These are phyloP conservation scores for Fusarium lateritium DNA, from an alignment of 2,329 filamentous ascomycete genomes.

Conservation along the genomic window DNA sequence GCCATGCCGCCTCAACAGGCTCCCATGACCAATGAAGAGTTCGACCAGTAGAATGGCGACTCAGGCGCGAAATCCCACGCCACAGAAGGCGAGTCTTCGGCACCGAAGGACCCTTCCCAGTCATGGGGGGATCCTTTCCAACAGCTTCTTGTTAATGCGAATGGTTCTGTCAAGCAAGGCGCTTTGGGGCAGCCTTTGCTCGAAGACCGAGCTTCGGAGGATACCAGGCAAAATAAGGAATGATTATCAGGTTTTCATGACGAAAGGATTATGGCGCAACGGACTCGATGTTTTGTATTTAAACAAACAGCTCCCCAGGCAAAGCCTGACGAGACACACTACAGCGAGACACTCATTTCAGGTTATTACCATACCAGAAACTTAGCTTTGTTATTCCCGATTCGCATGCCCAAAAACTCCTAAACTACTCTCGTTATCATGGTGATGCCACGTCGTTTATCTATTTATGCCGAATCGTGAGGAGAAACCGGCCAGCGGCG, in stretches of 20 bases:
- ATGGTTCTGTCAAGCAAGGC: no score
- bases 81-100: no score
- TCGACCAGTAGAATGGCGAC: slow-evolving; percentile 53
- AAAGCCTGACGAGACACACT: slow-evolving; percentile 30
- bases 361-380: slow-evolving; percentile 1
- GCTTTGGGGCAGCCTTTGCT: no score
- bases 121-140: not conserved
- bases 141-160: not conserved
- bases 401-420: not conserved
- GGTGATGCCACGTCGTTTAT: slow-evolving; percentile 33
- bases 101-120: no score
- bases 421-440: slow-evolving; percentile 15
- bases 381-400: slow-evolving; percentile 1
- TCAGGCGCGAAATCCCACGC: not conserved
- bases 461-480: slow-evolving; percentile 78
- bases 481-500: slow-evolving; percentile 80
- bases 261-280: slow-evolving; percentile 46
- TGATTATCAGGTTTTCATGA: slow-evolving; percentile 25
- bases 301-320: slow-evolving; percentile 27
- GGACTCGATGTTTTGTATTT: slow-evolving; percentile 37
- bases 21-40: slow-evolving; percentile 63
- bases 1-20: slow-evolving; percentile 88
- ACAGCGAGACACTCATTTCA: slow-evolving; percentile 34
- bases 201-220: not conserved
- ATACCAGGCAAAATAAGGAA: slow-evolving; percentile 2